Evolutionary conservation across 2,329 filamentous ascomycete genomes (phyloP), one percentile per base, ranked within the genome.

Genomic region (Pleomassaria siparia): DNA sequence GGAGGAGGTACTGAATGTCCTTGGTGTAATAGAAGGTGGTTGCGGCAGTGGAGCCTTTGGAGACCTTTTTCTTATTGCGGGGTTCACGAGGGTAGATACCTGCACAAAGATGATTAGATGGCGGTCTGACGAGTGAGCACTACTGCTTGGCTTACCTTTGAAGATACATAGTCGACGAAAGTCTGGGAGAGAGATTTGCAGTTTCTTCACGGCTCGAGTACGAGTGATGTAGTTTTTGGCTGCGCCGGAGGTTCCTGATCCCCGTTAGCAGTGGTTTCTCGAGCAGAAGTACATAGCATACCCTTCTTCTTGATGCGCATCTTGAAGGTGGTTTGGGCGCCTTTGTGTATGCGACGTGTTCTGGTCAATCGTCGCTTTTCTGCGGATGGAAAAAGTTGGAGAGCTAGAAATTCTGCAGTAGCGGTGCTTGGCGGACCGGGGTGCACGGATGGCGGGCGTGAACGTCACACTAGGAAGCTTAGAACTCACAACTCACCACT

Each of bases 161-260:
- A 96, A 99, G 73, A 99, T 99, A 78, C 94, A 99, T 70, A 99
- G 82, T 76, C 95, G 88, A 76, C 94, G 87, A 77, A 99, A 99
- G 76, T 99, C 94, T 59, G 91, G 91, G 47, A 99, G 84, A 66
- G 89, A 96, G 74, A 99, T 88, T 76, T 99, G 94, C 54, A 99
- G 86, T 78, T 97, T 99, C 74, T 91, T 90, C 64, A 99, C 90
- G 37, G 94, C 94, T 78, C 96, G 91, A 33, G 92, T 96, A 72
- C 94, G 84, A 48, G 94, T 99, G 63, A 99, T 91, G 79, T 92
- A 99, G 82, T 99, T 99, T 78, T 94, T 96, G 77, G 91, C 91
- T 73, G 90, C 87, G 72, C 94, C 94, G 70, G 91, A 81, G 72
- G 88, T 85, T 69, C 91, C 84, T 86, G 58, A 11, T 12, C 9